Percentiles rank a stretch among this genome's conserved stretches.
These are phyloP conservation scores for Urochloa ruziziensis DNA, from an alignment of 176 grass and related monocot genomes.

Conservation along the genomic window DNA sequence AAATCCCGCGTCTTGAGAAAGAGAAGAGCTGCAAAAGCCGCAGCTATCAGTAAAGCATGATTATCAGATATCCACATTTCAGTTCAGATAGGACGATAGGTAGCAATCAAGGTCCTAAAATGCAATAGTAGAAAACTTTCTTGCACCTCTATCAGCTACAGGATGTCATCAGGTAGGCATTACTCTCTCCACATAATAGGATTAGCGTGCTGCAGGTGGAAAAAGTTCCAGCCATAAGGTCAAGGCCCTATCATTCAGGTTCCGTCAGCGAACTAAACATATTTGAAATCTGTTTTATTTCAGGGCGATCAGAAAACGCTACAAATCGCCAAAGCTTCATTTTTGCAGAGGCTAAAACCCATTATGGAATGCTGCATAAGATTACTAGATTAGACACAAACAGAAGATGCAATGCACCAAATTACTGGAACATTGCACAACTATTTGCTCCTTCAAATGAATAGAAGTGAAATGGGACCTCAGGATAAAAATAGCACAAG, in stretches of 20 bases:
- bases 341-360: neutral
- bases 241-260: neutral
- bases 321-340: neutral
- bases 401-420: neutral
- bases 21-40: too few relatives aligned
- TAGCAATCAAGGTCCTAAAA: too few relatives aligned
- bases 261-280: neutral
- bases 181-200: too few relatives aligned
- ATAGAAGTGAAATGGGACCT: neutral
- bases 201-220: neutral
- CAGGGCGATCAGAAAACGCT: neutral
- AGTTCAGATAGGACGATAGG: too few relatives aligned
- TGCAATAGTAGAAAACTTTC: too few relatives aligned
- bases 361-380: neutral
- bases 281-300: neutral
- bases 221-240: neutral
- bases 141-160: too few relatives aligned
- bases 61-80: neutral
- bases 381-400: too few relatives aligned
- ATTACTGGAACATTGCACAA: neutral
- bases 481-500: neutral
- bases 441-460: neutral
- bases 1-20: neutral
- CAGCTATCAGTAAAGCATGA: too few relatives aligned
- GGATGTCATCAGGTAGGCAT: too few relatives aligned